Percentiles rank a stretch among this genome's conserved stretches.
Conservation (phyloP, 257 asterid species). For the Solanum tarapatanum region DNA sequence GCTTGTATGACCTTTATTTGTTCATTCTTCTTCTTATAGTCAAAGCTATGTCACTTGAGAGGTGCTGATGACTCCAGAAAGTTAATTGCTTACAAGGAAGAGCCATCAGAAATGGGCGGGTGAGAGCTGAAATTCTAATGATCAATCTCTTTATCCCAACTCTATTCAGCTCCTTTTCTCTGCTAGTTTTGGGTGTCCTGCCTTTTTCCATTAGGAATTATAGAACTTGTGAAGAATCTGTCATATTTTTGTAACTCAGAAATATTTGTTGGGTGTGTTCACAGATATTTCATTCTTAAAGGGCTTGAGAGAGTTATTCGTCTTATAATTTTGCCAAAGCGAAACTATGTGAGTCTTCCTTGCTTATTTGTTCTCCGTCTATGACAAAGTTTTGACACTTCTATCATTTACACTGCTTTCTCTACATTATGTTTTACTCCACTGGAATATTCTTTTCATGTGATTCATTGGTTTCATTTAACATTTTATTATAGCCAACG, state of each 20-base stretch:
- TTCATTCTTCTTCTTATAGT: slow-evolving; percentile 34
- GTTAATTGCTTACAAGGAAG: slow-evolving; percentile 56
- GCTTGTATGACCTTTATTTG: neutral
- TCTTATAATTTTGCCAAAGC: slow-evolving; percentile 71
- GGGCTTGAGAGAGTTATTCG: slow-evolving; percentile 94
- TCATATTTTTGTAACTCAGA: neutral
- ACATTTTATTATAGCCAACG: slow-evolving; percentile 46
- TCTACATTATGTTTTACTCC: neutral
- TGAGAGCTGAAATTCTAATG: slow-evolving; percentile 19
- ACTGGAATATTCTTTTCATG: neutral
- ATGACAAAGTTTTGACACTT: neutral
- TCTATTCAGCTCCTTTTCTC: neutral
- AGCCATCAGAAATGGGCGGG: slow-evolving; percentile 99
- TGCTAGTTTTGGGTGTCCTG: neutral
- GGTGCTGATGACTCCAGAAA: slow-evolving; percentile 39
- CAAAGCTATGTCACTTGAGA: slow-evolving; percentile 68
- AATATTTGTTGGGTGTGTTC: neutral
- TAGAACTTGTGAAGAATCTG: neutral
- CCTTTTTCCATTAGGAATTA: neutral
- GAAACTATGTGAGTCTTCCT: slow-evolving; percentile 51
- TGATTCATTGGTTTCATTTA: slow-evolving; percentile 8
- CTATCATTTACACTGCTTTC: neutral
- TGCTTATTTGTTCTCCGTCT: neutral
- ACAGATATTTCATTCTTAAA: slow-evolving; percentile 84
- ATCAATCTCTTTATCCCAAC: neutral